phyloP scores from a whole-genome alignment of 2,329 filamentous ascomycete genomes.

The Epichloe gansuensis region DNA sequence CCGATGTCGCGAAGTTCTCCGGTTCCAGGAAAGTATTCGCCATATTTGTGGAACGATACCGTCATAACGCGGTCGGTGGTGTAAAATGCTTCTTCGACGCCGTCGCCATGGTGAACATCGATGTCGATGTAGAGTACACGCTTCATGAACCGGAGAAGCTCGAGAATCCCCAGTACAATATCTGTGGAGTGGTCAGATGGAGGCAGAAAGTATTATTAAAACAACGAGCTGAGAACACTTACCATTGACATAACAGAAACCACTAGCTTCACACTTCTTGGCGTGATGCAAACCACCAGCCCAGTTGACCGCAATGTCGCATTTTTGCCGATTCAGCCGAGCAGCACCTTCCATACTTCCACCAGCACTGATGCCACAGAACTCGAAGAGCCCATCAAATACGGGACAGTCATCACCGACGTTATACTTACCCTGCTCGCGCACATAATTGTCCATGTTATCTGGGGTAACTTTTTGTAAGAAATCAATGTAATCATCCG shows the following conservation, averaged over 20 bases:
- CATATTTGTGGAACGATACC: slow-evolving; percentile 91
- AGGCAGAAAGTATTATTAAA: slow-evolving; percentile 1
- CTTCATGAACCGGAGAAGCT: slow-evolving; percentile 79
- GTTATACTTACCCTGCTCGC: slow-evolving; percentile 88
- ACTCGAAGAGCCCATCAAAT: slow-evolving; percentile 95
- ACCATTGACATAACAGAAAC: slow-evolving; percentile 98
- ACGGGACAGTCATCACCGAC: slow-evolving; percentile 95
- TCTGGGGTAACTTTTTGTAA: slow-evolving; percentile 91
- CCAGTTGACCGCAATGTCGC: slow-evolving; percentile 97
- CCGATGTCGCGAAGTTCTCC: slow-evolving; percentile 79
- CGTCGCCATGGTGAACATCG: slow-evolving; percentile 86
- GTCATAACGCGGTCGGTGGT: slow-evolving; percentile 89
- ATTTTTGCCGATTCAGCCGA: slow-evolving; percentile 78
- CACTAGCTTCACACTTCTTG: slow-evolving; percentile 90
- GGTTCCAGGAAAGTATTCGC: slow-evolving; percentile 89
- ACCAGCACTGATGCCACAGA: slow-evolving; percentile 87
- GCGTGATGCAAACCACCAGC: slow-evolving; percentile 93
- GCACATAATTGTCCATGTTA: slow-evolving; percentile 89
- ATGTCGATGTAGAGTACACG: slow-evolving; percentile 97
- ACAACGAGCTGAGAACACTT: slow-evolving; percentile 21
- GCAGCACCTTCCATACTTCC: slow-evolving; percentile 89
- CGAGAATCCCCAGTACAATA: slow-evolving; percentile 89
- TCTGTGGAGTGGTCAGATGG: slow-evolving; percentile 37
- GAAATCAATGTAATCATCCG: slow-evolving; percentile 90
- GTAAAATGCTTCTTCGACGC: slow-evolving; percentile 87